phyloP scores from a whole-genome alignment of 768 basidiomycete species.

The Mycena indigotica region DNA sequence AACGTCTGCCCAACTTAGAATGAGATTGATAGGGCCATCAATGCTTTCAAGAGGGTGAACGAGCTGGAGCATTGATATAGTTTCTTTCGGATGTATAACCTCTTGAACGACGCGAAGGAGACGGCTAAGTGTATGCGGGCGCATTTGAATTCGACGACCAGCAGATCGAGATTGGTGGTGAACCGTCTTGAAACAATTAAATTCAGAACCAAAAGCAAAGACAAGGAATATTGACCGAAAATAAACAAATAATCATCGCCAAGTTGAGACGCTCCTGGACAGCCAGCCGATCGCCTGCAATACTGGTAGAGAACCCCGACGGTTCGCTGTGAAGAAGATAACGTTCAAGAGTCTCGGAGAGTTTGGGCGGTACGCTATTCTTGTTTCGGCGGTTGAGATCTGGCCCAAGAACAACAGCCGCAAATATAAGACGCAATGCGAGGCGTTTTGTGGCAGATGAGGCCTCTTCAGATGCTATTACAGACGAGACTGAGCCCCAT shows the following conservation, averaged over 20 bases:
- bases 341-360: conserved; percentile 22
- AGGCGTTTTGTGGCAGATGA: conserved; percentile 67
- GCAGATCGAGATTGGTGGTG: conserved; percentile 19
- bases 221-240: conserved; percentile 35
- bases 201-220: not conserved
- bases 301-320: conserved; percentile 18
- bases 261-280: conserved; percentile 35
- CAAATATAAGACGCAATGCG: conserved; percentile 57
- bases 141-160: conserved; percentile 31
- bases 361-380: conserved; percentile 10
- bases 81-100: conserved; percentile 36
- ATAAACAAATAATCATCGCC: conserved; percentile 46
- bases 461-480: conserved; percentile 48
- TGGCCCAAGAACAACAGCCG: conserved; percentile 54
- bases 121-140: conserved; percentile 48
- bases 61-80: conserved; percentile 20
- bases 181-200: conserved; percentile 22
- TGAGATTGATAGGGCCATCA: conserved; percentile 48
- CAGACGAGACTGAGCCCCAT: conserved; percentile 50
- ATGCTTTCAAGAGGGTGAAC: conserved; percentile 28
- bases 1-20: conserved; percentile 61
- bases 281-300: conserved; percentile 21
- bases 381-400: conserved; percentile 32
- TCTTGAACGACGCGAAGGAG: conserved; percentile 48
- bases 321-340: conserved; percentile 19